Base-by-base conservation (phyloP, 2,329 filamentous ascomycete genomes). In the Diplodia mutila region DNA sequence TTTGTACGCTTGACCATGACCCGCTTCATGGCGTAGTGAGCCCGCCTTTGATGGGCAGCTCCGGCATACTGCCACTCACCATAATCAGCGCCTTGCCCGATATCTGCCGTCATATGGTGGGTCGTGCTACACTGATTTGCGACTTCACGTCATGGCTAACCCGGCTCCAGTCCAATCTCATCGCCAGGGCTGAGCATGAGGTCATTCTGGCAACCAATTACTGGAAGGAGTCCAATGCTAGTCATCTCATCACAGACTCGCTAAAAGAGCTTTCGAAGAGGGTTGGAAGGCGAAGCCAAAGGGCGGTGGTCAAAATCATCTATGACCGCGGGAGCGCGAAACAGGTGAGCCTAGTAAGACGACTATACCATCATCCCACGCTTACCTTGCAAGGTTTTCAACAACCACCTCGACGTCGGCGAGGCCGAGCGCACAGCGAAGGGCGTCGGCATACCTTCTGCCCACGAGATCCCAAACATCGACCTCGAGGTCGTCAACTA, bases 181-280 rank as follows among this genome's bases (percentile, higher is more conserved):
- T 94, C 39, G 90, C 85, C 2, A 84, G 89, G 4, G 91, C 91
- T 0, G 84, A 92, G 72, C 85, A 85, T 39, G 91, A 94, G 72
- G 87, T 94, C 0, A 88, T 91, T 67, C 80, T 94, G 11, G 89
- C 89, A 0, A 94, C 91, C 0, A 93, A 92, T 72, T 92, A 88
- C 73, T 93, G 91, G 91, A 85, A 89, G 69, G 84, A 88, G 51
- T 90, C 90, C 0, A 83, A 89, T 9, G 90, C 91, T 0, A 89
- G 89, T 51, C 85, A 82, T 5, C 84, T 91, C 61, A 84, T 94
- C 52, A 90, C 86, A 3, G 85, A 91, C 73, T 89, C 89, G 0
- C 81, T 94, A 59, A 83, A 83, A 21, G 91, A 94, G 75, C 84
- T 94, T 0, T 91, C 91, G 0, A 83, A 79, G 42, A 85, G 90